phyloP scores from a whole-genome alignment of 2,329 filamentous ascomycete species.

The Didymella sp. region DNA sequence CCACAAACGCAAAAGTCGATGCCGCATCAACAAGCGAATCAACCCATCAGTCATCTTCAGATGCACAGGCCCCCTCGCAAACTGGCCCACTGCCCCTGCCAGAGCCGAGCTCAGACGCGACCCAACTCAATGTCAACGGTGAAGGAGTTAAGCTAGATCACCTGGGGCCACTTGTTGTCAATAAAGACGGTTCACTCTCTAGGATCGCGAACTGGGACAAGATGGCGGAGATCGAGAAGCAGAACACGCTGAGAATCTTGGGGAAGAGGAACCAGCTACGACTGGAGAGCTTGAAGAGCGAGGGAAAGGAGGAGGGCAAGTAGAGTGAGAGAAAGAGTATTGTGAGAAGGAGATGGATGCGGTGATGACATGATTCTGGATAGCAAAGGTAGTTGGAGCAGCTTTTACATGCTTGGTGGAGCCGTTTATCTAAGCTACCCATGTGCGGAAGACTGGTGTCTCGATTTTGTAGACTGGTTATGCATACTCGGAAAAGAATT shows the following conservation, averaged over 20 bases:
- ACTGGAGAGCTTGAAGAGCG: conserved; percentile 61
- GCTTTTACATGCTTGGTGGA: too few species aligned
- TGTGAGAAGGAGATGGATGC: too few species aligned
- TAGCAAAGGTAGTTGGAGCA: too few species aligned
- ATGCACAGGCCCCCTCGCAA: too few species aligned
- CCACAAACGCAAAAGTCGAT: too few species aligned
- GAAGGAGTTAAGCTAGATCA: conserved; percentile 66
- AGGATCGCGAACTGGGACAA: conserved; percentile 75
- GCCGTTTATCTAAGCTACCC: too few species aligned
- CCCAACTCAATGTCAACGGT: conserved; percentile 42
- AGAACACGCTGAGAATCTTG: conserved; percentile 71
- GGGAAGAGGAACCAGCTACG: conserved; percentile 72
- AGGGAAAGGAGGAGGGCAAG: conserved; percentile 3
- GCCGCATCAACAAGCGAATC: background rate
- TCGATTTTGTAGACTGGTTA: too few species aligned
- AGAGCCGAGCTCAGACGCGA: conserved; percentile 17
- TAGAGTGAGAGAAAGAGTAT: background rate
- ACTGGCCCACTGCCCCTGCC: conserved; percentile 11
- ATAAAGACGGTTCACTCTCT: conserved; percentile 73
- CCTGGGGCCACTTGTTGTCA: conserved; percentile 76
- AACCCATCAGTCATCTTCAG: background rate
- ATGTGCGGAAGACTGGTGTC: too few species aligned
- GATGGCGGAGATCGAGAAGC: conserved; percentile 72
- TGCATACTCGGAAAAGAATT: too few species aligned
- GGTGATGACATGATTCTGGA: too few species aligned